Conservation (phyloP, 768 basidiomycete species). For the Austroboletus festivus region DNA sequence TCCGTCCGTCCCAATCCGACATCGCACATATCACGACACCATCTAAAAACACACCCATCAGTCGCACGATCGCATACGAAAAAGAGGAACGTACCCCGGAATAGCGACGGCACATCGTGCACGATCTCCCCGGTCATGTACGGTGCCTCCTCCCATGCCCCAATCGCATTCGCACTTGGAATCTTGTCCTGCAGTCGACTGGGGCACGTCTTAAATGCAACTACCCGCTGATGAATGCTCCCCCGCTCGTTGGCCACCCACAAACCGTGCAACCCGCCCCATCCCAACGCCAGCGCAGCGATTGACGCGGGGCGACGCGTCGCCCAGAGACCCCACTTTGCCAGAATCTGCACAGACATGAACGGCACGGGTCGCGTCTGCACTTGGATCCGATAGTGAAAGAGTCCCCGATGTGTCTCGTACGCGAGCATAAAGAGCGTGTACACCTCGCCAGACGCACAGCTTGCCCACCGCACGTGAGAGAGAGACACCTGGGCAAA, state of each 20-base stretch:
- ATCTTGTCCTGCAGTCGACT: neutral
- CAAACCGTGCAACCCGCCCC: neutral
- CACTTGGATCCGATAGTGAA: neutral
- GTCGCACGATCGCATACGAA: neutral
- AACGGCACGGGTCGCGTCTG: neutral
- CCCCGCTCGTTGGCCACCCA: neutral
- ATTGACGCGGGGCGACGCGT: neutral
- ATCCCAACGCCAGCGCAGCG: neutral
- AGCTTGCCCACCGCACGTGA: neutral
- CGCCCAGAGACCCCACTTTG: neutral
- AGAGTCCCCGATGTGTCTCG: neutral
- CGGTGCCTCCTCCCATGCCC: neutral
- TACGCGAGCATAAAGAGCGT: neutral
- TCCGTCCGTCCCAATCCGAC: neutral
- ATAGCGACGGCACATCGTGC: neutral
- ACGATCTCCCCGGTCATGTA: neutral
- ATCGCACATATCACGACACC: neutral
- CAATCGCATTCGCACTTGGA: too few relatives aligned
- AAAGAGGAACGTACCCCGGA: neutral
- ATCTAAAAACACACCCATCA: neutral
- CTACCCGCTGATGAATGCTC: neutral
- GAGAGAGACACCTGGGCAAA: neutral
- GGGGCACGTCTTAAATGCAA: neutral
- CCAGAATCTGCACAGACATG: neutral
- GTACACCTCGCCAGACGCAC: neutral